phyloP scores from a whole-genome alignment of 1,284 basidiomycete genomes.

The Mrakiaceae sp. region DNA sequence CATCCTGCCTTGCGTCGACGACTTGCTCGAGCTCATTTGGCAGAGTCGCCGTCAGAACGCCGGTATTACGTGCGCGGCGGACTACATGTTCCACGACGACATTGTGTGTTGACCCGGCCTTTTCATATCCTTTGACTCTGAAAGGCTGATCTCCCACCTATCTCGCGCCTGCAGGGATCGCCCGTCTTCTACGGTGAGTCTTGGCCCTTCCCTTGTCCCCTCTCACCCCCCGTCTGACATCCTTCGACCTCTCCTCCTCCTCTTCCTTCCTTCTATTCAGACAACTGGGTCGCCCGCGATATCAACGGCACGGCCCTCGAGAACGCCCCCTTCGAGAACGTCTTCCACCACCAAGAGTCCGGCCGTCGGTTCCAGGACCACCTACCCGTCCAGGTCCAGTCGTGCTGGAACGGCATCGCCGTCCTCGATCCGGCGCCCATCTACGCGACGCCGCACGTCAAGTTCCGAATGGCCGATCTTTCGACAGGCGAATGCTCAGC shows the following conservation, averaged over 20 bases:
- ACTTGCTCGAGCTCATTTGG: conserved; percentile 90
- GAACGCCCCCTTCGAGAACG: conserved; percentile 84
- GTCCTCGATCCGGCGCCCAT: conserved; percentile 80
- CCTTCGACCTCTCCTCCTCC: not conserved
- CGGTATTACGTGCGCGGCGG: conserved; percentile 88
- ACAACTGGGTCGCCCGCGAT: conserved; percentile 66
- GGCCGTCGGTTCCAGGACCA: conserved; percentile 74
- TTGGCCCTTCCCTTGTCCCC: too few species aligned
- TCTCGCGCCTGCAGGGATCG: conserved; percentile 40
- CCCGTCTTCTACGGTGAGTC: conserved; percentile 73
- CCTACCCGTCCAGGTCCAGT: conserved; percentile 85
- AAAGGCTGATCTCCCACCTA: not conserved
- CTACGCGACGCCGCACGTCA: conserved; percentile 74
- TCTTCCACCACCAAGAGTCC: conserved; percentile 72
- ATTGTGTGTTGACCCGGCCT: conserved; percentile 44
- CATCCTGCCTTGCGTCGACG: conserved; percentile 87
- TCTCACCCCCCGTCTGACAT: too few species aligned
- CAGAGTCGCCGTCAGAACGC: conserved; percentile 83
- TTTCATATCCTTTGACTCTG: not conserved
- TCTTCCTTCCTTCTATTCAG: not conserved
- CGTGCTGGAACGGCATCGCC: conserved; percentile 93
- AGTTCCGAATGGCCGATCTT: conserved; percentile 78
- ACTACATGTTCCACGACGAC: conserved; percentile 96
- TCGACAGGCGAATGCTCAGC: conserved; percentile 80
- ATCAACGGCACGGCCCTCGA: conserved; percentile 94